Evolutionary conservation across 768 basidiomycete species (phyloP).

Genomic region (Pholiota microspora): DNA sequence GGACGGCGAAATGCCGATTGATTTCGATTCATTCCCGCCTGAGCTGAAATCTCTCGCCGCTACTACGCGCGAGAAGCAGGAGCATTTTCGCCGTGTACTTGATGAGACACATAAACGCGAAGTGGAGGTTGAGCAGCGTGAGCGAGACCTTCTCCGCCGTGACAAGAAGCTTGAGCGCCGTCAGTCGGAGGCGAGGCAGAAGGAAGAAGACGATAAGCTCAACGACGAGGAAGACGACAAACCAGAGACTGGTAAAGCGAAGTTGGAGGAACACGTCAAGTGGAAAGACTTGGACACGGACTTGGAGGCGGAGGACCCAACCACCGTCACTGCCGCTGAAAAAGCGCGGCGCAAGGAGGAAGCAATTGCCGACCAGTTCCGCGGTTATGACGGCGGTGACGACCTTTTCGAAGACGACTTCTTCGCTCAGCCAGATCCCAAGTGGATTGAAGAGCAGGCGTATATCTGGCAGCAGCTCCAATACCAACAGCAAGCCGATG

Average conservation of each 20-base stretch:
- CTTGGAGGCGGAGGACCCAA: not conserved
- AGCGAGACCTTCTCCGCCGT: not conserved
- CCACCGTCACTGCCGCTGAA: not conserved
- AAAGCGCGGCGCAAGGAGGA: constrained; percentile 6
- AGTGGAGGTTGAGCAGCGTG: not conserved
- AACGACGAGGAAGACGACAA: not conserved
- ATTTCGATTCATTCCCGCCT: not conserved
- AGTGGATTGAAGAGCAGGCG: constrained; percentile 5
- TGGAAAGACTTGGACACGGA: not conserved
- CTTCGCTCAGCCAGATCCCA: constrained; percentile 2
- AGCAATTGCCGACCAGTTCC: constrained; percentile 7
- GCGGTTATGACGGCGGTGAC: not conserved
- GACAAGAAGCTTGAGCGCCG: not conserved
- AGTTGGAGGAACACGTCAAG: constrained; percentile 2
- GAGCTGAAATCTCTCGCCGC: not conserved
- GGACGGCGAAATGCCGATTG: not conserved
- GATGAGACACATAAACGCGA: constrained; percentile 1
- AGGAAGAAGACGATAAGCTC: constrained; percentile 1
- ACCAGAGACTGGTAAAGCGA: not conserved
- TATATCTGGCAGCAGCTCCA: constrained; percentile 7
- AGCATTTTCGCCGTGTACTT: not conserved
- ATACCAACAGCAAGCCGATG: constrained; percentile 2
- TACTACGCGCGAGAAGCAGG: not conserved
- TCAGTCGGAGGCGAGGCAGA: constrained; percentile 3
- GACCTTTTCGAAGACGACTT: not conserved